These are phyloP conservation scores for Ogataea corticis DNA, from an alignment of 805 yeast genomes.

Conservation along the genomic window DNA sequence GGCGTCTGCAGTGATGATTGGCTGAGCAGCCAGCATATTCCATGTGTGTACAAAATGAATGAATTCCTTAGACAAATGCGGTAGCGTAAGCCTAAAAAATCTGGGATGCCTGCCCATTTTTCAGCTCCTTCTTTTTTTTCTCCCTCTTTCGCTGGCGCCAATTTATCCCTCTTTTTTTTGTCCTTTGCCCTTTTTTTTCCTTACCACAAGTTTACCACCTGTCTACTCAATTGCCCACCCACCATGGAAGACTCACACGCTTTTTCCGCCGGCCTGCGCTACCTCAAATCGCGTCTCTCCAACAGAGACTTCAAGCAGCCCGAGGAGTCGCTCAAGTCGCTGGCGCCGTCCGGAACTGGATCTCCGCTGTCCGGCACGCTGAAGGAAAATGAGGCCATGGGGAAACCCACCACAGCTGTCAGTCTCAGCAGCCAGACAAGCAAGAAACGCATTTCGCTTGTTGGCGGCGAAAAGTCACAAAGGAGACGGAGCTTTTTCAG, in stretches of 20 bases:
- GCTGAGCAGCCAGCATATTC: no score
- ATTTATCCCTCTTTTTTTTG: background rate
- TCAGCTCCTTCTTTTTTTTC: background rate
- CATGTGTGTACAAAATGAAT: no score
- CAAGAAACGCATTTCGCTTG: slow-evolving; percentile 5
- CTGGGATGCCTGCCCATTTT: no score
- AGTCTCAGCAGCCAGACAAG: slow-evolving; percentile 5
- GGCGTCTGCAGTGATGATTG: no score
- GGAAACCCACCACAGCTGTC: slow-evolving; percentile 1
- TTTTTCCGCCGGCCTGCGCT: slow-evolving; percentile 26
- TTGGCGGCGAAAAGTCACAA: slow-evolving; percentile 3
- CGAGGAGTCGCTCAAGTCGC: slow-evolving; percentile 4
- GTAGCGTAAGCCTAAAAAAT: no score
- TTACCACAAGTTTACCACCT: background rate
- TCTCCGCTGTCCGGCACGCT: slow-evolving; percentile 7
- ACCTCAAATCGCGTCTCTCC: slow-evolving; percentile 23
- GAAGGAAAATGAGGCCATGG: slow-evolving; percentile 16
- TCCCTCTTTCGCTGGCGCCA: slow-evolving; percentile 1
- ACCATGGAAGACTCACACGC: slow-evolving; percentile 23
- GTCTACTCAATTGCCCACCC: background rate
- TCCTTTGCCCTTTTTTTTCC: background rate
- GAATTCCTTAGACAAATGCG: no score
- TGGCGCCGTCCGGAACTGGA: background rate
- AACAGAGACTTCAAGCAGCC: slow-evolving; percentile 17
- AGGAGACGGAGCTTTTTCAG: slow-evolving; percentile 20